Conservation (phyloP, 176 grass and related monocot genomes). For the Oryza glumipatula region DNA sequence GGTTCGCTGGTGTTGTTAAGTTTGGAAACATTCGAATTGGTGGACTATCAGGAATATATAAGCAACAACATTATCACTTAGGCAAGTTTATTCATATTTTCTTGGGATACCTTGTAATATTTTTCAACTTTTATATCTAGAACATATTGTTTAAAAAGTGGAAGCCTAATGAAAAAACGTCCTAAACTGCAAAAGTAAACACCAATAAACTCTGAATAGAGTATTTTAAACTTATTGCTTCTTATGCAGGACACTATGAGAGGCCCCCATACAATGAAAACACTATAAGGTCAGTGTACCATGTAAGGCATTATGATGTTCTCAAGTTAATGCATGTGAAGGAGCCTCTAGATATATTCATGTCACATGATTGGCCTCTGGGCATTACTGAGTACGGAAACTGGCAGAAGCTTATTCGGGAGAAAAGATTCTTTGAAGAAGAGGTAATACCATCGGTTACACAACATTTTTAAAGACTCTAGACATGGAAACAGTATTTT, state of each 20-base stretch:
- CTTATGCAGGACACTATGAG: constrained; percentile 73
- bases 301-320: constrained; percentile 89
- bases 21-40: constrained; percentile 95
- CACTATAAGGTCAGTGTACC: constrained; percentile 75
- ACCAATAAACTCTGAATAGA: constrained; percentile 12
- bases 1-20: constrained; percentile 85
- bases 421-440: constrained; percentile 56
- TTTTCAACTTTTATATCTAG: constrained; percentile 12
- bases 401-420: constrained; percentile 62
- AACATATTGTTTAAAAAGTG: background rate
- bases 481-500: background rate
- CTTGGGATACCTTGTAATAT: background rate
- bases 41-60: constrained; percentile 92
- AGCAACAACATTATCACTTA: constrained; percentile 51
- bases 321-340: constrained; percentile 81
- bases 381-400: constrained; percentile 95
- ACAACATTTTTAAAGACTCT: constrained; percentile 14
- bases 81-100: constrained; percentile 53
- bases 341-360: constrained; percentile 88
- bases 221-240: constrained; percentile 25
- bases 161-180: constrained; percentile 14
- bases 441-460: constrained; percentile 55
- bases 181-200: constrained; percentile 7
- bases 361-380: constrained; percentile 98
- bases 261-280: constrained; percentile 69